phyloP scores from a whole-genome alignment of 257 asterid species.

The Echites panduratus region DNA sequence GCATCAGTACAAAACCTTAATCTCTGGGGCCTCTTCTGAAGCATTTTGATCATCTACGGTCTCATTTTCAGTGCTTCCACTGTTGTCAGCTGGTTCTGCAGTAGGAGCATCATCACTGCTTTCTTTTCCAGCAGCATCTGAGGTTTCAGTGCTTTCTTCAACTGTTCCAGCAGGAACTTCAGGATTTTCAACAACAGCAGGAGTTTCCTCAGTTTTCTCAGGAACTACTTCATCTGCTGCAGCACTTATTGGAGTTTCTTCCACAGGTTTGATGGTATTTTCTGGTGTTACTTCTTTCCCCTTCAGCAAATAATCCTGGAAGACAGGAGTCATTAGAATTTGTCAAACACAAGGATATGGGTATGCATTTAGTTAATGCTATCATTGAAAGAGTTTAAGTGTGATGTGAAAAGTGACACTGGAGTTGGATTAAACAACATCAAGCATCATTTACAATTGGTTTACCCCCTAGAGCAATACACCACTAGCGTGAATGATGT shows the following conservation, averaged over 20 bases:
- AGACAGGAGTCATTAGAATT: slow-evolving; percentile 1
- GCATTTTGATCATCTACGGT: slow-evolving; percentile 13
- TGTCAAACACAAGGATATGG: no score
- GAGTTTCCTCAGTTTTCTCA: slow-evolving; percentile 36
- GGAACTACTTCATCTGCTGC: slow-evolving; percentile 35
- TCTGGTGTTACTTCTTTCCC: slow-evolving; percentile 36
- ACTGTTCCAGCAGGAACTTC: slow-evolving; percentile 40
- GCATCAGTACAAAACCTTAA: slow-evolving; percentile 42
- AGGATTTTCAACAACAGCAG: slow-evolving; percentile 39
- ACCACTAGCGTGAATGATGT: not conserved
- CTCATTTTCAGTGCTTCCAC: slow-evolving; percentile 1
- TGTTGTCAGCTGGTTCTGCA: slow-evolving; percentile 26
- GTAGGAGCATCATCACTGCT: slow-evolving; percentile 41
- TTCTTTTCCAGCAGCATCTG: slow-evolving; percentile 35
- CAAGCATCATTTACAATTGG: not conserved
- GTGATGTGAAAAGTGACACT: not conserved
- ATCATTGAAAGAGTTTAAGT: no score
- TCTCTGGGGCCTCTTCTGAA: slow-evolving; percentile 54
- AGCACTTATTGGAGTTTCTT: slow-evolving; percentile 29
- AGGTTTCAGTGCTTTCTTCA: slow-evolving; percentile 37
- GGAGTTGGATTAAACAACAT: not conserved
- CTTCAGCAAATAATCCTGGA: slow-evolving; percentile 66
- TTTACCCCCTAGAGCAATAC: not conserved
- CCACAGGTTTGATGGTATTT: slow-evolving; percentile 32
- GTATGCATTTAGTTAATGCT: no score